Evolutionary conservation across 169 alveolate genomes (phyloP).

Genomic region (Pseudocohnilembus persalinus): DNA sequence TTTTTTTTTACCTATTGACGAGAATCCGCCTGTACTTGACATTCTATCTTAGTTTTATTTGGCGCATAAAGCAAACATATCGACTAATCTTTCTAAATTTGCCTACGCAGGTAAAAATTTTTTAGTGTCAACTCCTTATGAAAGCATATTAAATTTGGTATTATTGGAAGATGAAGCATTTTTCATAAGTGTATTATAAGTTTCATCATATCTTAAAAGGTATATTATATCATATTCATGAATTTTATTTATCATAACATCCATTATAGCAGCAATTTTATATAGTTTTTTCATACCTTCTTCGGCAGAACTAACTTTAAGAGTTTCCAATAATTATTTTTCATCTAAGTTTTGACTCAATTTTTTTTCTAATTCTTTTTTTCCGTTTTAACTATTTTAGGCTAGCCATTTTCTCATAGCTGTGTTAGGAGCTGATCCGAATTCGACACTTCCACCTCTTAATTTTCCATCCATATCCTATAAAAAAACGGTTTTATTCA

Average conservation of each 20-base stretch:
- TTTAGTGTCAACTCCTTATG: neutral
- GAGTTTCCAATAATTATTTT: neutral
- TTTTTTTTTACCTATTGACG: neutral
- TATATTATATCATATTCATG: neutral
- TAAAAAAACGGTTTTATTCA: too few relatives aligned
- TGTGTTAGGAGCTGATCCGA: neutral
- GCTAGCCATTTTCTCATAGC: neutral
- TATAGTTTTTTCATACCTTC: neutral
- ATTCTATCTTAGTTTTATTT: neutral
- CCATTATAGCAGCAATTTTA: neutral
- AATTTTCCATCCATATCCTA: neutral
- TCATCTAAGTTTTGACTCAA: neutral
- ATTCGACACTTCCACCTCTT: neutral
- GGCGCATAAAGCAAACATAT: neutral
- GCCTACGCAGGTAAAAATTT: neutral
- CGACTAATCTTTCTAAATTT: neutral
- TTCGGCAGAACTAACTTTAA: neutral
- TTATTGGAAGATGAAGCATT: too few relatives aligned
- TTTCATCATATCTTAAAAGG: neutral
- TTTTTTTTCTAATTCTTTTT: neutral
- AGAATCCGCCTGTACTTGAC: neutral
- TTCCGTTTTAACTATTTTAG: neutral
- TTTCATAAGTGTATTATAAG: neutral
- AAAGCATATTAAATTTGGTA: neutral
- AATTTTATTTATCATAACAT: neutral